Base-by-base conservation (phyloP, 2,329 filamentous ascomycete genomes). In the Xylaria digitata region DNA sequence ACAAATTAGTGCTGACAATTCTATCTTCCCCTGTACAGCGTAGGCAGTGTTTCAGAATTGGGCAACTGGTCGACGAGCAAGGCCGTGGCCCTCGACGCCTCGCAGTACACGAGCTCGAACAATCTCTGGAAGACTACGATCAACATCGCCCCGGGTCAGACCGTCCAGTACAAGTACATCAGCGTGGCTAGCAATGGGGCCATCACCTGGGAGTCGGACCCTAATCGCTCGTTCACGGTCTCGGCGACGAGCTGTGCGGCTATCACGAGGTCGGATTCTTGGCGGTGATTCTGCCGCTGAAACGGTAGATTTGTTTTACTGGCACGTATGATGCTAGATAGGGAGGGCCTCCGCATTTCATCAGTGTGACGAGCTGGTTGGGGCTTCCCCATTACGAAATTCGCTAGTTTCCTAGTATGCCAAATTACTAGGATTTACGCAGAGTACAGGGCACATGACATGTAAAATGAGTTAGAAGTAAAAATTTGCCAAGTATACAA, bases 151-250 rank as follows among this genome's bases (percentile, higher is more conserved):
- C 79, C 85, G 0, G 85, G 84, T 0, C 79, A 78, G 0, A 77
- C 73, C 1, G 78, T 89, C 42, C 70, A 82, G 73, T 89, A 87
- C 72, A 88, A 89, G 74, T 89, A 84, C 73, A 81, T 89, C 67
- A 82, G 82, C 70, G 80, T 86, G 45, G 79, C 78, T 53, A 76
- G 74, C 15, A 79, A 81, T 65, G 84, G 85, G 1, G 77, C 74
- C 0, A 78, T 86, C 7, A 81, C 79, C 0, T 89, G 86, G 86
- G 86, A 89, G 75, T 80, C 79, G 54, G 86, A 86, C 49, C 76
- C 76, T 2, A 78, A 79, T 65, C 75, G 73, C 11, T 67, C 69
- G 1, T 74, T 75, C 58, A 75, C 76, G 7, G 74, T 78, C 21
- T 73, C 76, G 26, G 73, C 60, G 19, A 73, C 61, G 9, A 40